These are phyloP conservation scores for Trichoderma sp. DNA, from an alignment of 2,329 filamentous ascomycete species.

Conservation along the genomic window DNA sequence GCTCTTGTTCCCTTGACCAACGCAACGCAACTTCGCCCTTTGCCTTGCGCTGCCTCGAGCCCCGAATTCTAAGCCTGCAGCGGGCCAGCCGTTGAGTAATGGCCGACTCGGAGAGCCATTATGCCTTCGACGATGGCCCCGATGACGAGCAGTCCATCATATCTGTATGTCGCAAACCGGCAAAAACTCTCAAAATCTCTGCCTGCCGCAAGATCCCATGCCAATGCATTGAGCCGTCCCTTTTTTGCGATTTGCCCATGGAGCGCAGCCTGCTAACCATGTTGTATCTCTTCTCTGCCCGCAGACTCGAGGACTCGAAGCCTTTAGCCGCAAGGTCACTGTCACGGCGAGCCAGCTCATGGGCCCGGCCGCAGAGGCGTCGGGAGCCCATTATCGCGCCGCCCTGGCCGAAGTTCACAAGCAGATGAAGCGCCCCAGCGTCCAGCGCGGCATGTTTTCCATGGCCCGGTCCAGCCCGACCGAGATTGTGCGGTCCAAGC, in stretches of 20 bases:
- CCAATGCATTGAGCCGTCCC: constrained; percentile 24
- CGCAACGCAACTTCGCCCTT: neutral
- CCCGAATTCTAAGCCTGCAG: constrained; percentile 1
- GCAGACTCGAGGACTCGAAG: constrained; percentile 83
- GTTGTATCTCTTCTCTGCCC: neutral
- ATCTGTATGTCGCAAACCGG: constrained; percentile 31
- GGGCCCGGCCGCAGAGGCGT: constrained; percentile 54
- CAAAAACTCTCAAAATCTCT: neutral
- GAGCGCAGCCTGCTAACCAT: constrained; percentile 12
- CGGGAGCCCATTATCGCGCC: constrained; percentile 71
- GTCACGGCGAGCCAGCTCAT: constrained; percentile 91
- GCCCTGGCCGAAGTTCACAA: constrained; percentile 88
- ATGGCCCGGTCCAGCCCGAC: constrained; percentile 89
- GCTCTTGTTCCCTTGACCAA: neutral
- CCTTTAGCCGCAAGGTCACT: constrained; percentile 91
- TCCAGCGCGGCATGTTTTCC: constrained; percentile 88
- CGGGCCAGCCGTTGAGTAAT: constrained; percentile 31
- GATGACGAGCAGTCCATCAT: constrained; percentile 50
- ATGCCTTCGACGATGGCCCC: constrained; percentile 47
- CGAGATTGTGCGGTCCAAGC: constrained; percentile 85
- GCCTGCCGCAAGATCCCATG: neutral
- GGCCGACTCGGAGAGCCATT: constrained; percentile 43
- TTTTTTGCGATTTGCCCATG: constrained; percentile 30
- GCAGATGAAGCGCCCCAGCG: constrained; percentile 75
- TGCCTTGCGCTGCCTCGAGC: constrained; percentile 17